Conservation (phyloP, 2,329 filamentous ascomycete genomes). For the Raffaelea deltoideospora region DNA sequence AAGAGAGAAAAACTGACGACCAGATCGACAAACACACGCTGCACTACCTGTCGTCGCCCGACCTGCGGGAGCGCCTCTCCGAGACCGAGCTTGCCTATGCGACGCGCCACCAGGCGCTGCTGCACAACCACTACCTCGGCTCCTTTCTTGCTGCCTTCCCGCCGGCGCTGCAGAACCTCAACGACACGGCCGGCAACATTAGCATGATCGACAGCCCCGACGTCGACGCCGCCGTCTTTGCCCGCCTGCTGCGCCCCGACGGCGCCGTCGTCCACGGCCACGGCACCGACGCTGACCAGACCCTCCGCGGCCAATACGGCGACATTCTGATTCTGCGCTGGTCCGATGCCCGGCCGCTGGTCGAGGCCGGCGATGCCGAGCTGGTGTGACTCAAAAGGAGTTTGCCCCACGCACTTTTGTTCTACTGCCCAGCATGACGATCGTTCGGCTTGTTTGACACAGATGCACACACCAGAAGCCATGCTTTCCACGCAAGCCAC, state of each 20-base stretch:
- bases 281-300: constrained; percentile 48
- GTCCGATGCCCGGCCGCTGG: constrained; percentile 54
- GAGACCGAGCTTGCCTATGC: constrained; percentile 68
- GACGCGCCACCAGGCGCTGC: constrained; percentile 66
- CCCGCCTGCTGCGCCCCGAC: constrained; percentile 52
- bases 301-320: constrained; percentile 41
- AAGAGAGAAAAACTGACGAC: not conserved
- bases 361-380: constrained; percentile 40
- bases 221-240: constrained; percentile 69
- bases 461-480: too few relatives aligned
- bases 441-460: too few relatives aligned
- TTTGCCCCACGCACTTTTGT: too few relatives aligned
- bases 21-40: constrained; percentile 66
- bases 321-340: constrained; percentile 56
- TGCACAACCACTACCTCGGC: constrained; percentile 70
- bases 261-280: constrained; percentile 43
- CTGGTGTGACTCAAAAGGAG: constrained; percentile 36
- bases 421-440: too few relatives aligned
- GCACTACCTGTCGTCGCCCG: constrained; percentile 49
- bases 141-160: constrained; percentile 81
- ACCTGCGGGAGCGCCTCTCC: constrained; percentile 50
- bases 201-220: constrained; percentile 90
- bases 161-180: constrained; percentile 60
- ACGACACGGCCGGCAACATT: constrained; percentile 78
- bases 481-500: too few relatives aligned